Conservation (phyloP, 2,329 filamentous ascomycete genomes). For the Ascomycota sp. region DNA sequence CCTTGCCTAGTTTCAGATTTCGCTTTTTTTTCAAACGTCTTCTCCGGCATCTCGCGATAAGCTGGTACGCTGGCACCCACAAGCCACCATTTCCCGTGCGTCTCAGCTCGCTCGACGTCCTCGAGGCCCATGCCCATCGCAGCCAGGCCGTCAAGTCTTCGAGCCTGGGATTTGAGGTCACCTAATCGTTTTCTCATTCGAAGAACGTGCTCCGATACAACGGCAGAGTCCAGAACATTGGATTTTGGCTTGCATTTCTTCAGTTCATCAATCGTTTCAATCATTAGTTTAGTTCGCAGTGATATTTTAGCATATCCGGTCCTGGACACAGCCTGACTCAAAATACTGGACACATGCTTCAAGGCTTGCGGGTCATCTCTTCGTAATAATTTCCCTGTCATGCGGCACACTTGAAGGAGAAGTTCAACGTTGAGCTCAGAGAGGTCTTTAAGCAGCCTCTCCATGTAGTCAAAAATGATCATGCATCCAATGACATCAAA, state of each 20-base stretch:
- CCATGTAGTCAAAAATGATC: constrained; percentile 80
- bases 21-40: constrained; percentile 4
- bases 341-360: constrained; percentile 67
- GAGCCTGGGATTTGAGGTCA: constrained; percentile 40
- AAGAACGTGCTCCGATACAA: constrained; percentile 63
- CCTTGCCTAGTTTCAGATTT: constrained; percentile 4
- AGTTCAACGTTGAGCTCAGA: constrained; percentile 79
- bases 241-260: constrained; percentile 86
- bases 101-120: constrained; percentile 68
- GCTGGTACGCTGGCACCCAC: constrained; percentile 78
- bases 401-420: constrained; percentile 63
- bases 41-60: constrained; percentile 4
- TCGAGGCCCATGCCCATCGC: constrained; percentile 63
- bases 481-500: constrained; percentile 73
- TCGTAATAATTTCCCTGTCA: constrained; percentile 62
- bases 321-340: constrained; percentile 52
- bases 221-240: constrained; percentile 44
- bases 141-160: constrained; percentile 50
- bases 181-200: constrained; percentile 80
- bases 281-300: constrained; percentile 88
- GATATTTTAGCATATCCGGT: constrained; percentile 52
- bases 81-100: constrained; percentile 94
- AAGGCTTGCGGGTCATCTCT: constrained; percentile 75
- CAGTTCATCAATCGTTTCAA: constrained; percentile 83
- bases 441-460: constrained; percentile 51